Conservation (phyloP, 2,329 filamentous ascomycete genomes). For the Trichoderma aggressivum region DNA sequence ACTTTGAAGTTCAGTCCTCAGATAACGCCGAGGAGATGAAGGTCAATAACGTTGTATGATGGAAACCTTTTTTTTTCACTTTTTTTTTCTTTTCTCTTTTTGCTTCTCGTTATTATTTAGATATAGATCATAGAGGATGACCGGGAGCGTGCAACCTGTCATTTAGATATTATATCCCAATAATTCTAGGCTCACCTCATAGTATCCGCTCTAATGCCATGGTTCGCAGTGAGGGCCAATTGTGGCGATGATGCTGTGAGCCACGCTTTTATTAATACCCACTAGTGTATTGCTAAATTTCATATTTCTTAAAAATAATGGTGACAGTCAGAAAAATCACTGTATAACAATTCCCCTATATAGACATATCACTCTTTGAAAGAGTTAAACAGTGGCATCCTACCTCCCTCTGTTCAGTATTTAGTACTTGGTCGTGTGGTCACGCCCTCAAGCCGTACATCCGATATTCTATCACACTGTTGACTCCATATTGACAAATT, state of each 20-base stretch:
- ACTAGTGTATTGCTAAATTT: no score
- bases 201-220: no score
- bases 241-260: no score
- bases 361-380: neutral
- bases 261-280: no score
- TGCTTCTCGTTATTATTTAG: neutral
- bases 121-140: neutral
- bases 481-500: neutral
- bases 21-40: neutral
- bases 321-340: no score
- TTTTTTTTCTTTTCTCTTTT: neutral
- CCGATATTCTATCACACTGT: neutral
- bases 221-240: no score
- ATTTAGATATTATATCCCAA: no score
- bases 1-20: conserved; percentile 20
- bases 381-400: neutral
- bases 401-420: neutral
- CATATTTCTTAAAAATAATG: no score
- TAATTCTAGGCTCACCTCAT: no score
- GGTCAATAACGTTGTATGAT: neutral
- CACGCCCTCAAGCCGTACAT: neutral
- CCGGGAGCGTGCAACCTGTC: neutral
- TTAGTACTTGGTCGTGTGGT: neutral
- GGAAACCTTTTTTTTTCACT: neutral
- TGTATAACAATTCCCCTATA: neutral